Conservation (phyloP, 2,329 filamentous ascomycete genomes). For the Dendryphion nanum region DNA sequence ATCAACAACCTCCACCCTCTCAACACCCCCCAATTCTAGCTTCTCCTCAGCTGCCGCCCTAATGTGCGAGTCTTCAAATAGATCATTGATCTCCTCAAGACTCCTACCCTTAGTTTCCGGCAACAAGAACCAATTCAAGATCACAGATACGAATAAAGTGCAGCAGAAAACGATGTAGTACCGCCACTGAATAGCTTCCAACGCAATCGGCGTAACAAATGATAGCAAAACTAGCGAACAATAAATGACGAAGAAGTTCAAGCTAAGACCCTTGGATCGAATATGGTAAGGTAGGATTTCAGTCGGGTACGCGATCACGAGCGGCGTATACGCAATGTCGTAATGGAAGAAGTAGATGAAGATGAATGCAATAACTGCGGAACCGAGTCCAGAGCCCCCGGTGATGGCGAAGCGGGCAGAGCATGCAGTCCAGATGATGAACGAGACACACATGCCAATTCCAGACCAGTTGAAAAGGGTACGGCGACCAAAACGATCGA, state of each 20-base stretch:
- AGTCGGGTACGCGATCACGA: conserved; percentile 25
- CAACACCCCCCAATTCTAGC: no score
- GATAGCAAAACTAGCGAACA: not conserved
- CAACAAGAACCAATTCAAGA: conserved; percentile 5
- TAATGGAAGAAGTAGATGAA: conserved; percentile 10
- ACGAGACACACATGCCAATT: conserved; percentile 44
- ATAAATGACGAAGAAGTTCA: not conserved
- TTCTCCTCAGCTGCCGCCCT: no score
- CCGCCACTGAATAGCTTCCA: not conserved
- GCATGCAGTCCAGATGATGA: conserved; percentile 44
- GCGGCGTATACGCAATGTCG: conserved; percentile 32
- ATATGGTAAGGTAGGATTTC: conserved; percentile 34
- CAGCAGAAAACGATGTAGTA: not conserved
- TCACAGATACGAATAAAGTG: not conserved
- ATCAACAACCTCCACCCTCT: no score
- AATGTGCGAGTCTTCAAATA: no score
- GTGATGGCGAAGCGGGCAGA: conserved; percentile 19
- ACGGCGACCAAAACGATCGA: conserved; percentile 43
- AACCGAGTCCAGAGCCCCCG: conserved; percentile 1
- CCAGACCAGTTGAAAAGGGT: conserved; percentile 42
- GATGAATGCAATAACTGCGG: conserved; percentile 7
- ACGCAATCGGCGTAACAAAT: not conserved
- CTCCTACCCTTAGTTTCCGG: conserved; percentile 4
- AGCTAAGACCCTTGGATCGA: conserved; percentile 4
- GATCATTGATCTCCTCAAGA: conserved; percentile 3